Percentiles rank a stretch among this genome's conserved stretches.
Conservation (phyloP, 768 basidiomycete species). For the Lactifluus echinatus region DNA sequence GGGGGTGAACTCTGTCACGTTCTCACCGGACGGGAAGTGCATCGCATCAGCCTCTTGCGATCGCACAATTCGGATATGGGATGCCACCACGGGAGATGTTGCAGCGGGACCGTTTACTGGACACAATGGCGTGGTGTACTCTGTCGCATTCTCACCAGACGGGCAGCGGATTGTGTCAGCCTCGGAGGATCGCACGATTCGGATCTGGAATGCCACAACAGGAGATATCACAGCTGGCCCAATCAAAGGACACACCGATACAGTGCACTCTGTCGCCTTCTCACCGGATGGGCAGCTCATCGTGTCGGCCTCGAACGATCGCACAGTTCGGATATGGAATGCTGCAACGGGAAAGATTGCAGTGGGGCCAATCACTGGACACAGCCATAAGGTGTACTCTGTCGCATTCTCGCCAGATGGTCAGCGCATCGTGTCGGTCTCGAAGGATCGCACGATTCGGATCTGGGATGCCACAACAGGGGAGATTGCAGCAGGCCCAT, state of each 20-base stretch:
- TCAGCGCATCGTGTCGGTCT: neutral
- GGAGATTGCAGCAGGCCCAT: too few species aligned
- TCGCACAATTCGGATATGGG: neutral
- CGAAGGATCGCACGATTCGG: too few species aligned
- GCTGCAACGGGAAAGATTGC: too few species aligned
- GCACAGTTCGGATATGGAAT: neutral
- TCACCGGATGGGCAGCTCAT: neutral
- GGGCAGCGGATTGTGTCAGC: neutral
- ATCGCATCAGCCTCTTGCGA: slow-evolving; percentile 9
- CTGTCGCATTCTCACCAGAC: slow-evolving; percentile 7
- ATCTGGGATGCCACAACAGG: too few species aligned
- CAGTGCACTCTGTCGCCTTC: neutral
- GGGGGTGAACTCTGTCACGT: neutral
- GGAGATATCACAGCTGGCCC: too few species aligned
- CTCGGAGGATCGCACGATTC: neutral
- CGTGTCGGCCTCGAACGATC: neutral
- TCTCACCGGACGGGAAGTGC: slow-evolving; percentile 13
- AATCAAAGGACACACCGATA: too few species aligned
- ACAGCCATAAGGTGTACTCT: neutral
- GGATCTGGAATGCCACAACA: neutral
- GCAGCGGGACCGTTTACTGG: neutral
- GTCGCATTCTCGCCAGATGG: neutral
- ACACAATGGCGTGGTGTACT: neutral
- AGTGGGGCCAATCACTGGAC: neutral
- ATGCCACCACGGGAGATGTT: neutral